Evolutionary conservation across 2,329 filamentous ascomycete species (phyloP).

Genomic region (Coniochaeta sp.): DNA sequence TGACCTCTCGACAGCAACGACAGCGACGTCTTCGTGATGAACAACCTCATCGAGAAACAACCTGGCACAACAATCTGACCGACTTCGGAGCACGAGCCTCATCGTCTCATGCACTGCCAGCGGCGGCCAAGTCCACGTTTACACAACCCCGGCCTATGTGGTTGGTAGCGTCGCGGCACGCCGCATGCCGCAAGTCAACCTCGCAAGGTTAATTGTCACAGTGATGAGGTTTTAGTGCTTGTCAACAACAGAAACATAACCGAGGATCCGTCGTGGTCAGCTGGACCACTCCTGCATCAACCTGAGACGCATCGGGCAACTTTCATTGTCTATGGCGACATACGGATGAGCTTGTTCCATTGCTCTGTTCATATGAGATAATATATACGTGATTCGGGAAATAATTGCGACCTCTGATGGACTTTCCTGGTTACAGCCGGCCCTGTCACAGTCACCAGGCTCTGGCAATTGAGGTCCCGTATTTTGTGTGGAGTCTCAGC

Average conservation of each 20-base stretch:
- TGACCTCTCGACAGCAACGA: not conserved
- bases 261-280: not conserved
- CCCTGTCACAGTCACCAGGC: no score
- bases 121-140: not conserved
- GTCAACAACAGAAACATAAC: not conserved
- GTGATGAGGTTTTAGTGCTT: not conserved
- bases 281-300: not conserved
- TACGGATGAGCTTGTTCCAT: not conserved
- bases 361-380: not conserved
- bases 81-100: not conserved
- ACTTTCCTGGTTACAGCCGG: no score
- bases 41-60: not conserved
- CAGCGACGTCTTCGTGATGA: not conserved
- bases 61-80: not conserved
- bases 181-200: not conserved
- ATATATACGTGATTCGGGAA: not conserved
- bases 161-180: not conserved
- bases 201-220: not conserved
- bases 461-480: no score
- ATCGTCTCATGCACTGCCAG: not conserved
- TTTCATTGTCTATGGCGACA: not conserved
- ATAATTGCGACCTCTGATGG: not conserved
- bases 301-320: not conserved
- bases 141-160: not conserved
- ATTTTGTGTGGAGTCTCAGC: no score